These are phyloP conservation scores for Fonsecaea erecta DNA, from an alignment of 2,329 filamentous ascomycete genomes.

Conservation along the genomic window DNA sequence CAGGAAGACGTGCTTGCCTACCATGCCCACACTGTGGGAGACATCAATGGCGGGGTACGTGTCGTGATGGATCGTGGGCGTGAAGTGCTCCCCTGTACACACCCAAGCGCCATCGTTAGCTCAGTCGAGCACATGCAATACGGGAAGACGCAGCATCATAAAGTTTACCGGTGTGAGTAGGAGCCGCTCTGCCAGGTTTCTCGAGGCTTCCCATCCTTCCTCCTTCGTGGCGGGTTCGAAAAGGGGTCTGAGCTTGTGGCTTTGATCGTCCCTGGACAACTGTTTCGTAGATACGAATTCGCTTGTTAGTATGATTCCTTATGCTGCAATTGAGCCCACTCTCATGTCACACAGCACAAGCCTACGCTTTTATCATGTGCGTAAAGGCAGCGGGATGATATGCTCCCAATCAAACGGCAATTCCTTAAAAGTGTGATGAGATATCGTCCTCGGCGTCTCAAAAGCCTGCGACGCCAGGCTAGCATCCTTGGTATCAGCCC, in stretches of 20 bases:
- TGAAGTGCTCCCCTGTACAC: not conserved
- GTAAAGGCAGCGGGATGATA: not conserved
- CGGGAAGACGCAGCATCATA: not conserved
- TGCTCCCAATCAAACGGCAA: not conserved
- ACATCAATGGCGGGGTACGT: not conserved
- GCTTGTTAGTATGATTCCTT: not conserved
- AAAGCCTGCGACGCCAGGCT: not conserved
- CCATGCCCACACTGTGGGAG: not conserved
- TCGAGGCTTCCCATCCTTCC: conserved; percentile 1
- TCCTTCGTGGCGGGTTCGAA: not conserved
- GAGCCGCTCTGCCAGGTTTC: not conserved
- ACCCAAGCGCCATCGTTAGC: not conserved
- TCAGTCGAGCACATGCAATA: not conserved
- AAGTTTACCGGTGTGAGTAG: not conserved
- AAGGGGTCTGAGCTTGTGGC: too few relatives aligned
- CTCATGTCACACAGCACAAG: not conserved
- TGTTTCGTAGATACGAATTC: not conserved
- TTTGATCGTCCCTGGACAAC: not conserved
- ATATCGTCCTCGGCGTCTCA: not conserved
- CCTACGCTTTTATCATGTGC: conserved; percentile 5
- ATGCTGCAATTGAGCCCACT: not conserved
- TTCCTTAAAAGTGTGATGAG: not conserved
- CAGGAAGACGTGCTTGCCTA: conserved; percentile 2
- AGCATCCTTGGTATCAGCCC: not conserved
- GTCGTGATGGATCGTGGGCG: not conserved